A percentile compares a stretch with the other conserved stretches of the same genome.
These are phyloP conservation scores for Botrytis medusae DNA, from an alignment of 2,329 filamentous ascomycete species.

Conservation along the genomic window DNA sequence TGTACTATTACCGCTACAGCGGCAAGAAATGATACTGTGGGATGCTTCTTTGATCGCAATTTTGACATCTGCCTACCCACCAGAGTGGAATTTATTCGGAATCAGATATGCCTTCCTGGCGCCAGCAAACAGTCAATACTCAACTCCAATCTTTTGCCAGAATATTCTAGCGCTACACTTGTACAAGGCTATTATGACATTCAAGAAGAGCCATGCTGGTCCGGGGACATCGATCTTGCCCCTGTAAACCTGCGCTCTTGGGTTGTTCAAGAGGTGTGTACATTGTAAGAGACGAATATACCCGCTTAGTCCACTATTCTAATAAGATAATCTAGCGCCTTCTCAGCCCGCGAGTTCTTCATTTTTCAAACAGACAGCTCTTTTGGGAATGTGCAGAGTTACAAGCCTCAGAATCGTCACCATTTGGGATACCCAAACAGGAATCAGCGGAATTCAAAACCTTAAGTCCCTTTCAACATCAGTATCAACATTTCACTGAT, in stretches of 20 bases:
- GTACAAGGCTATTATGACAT: not conserved
- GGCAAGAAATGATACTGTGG: not conserved
- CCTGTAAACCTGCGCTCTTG: not conserved
- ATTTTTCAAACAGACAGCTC: not conserved
- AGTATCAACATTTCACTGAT: not conserved
- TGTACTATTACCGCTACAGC: not conserved
- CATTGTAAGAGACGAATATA: fast-evolving
- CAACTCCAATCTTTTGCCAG: not conserved
- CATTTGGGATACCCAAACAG: fast-evolving
- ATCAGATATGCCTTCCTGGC: not conserved
- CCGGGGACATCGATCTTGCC: fast-evolving
- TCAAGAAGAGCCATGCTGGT: fast-evolving
- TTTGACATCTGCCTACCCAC: not conserved
- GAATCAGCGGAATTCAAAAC: fast-evolving
- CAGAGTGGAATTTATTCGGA: not conserved
- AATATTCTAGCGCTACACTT: not conserved
- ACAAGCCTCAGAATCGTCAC: not conserved
- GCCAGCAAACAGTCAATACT: not conserved
- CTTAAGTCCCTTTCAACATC: fast-evolving
- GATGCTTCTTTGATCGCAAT: not conserved
- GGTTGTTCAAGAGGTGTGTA: not conserved
- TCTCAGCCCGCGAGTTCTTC: not conserved
- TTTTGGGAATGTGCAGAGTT: not conserved
- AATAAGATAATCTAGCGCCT: not conserved
- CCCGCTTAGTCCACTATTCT: not conserved